phyloP scores from a whole-genome alignment of 208 protist species.

The Jaenimonas drosophilae region DNA sequence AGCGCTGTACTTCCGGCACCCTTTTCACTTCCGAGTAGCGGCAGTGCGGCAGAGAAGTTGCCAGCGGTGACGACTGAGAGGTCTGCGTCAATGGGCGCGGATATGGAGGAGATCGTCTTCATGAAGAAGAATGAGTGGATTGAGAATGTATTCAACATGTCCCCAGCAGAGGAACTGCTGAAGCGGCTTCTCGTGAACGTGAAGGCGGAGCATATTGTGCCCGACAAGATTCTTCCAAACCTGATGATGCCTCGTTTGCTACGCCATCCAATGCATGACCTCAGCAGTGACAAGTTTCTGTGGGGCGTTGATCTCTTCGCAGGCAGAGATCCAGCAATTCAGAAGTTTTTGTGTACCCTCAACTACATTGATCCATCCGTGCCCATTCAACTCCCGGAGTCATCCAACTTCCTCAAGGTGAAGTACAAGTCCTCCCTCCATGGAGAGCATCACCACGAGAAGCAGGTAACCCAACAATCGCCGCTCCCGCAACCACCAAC shows the following conservation, averaged over 20 bases:
- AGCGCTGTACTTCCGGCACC: too few relatives aligned
- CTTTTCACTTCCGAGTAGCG: too few relatives aligned
- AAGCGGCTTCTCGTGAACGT: constrained; percentile 5
- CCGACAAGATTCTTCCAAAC: constrained; percentile 21
- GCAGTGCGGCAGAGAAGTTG: too few relatives aligned
- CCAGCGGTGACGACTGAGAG: too few relatives aligned
- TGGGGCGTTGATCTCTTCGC: constrained; percentile 61
- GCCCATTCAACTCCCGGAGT: constrained; percentile 55
- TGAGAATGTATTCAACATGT: constrained; percentile 43
- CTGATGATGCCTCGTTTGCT: constrained; percentile 45
- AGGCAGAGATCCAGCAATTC: constrained; percentile 48
- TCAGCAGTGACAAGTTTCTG: constrained; percentile 65
- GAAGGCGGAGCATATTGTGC: constrained; percentile 2
- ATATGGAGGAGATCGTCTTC: constrained; percentile 10
- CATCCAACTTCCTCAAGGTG: constrained; percentile 69
- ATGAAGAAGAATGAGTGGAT: constrained; percentile 10
- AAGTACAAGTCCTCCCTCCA: constrained; percentile 52
- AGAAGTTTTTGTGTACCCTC: constrained; percentile 70
- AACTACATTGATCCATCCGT: constrained; percentile 58
- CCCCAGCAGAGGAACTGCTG: not conserved
- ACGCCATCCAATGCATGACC: constrained; percentile 58
- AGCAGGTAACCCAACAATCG: too few relatives aligned
- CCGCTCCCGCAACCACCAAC: too few relatives aligned
- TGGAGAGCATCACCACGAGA: not conserved
- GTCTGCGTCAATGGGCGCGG: not conserved